These are phyloP conservation scores for Eutrema japonicum DNA, from an alignment of 345 rosid genomes.

Conservation along the genomic window DNA sequence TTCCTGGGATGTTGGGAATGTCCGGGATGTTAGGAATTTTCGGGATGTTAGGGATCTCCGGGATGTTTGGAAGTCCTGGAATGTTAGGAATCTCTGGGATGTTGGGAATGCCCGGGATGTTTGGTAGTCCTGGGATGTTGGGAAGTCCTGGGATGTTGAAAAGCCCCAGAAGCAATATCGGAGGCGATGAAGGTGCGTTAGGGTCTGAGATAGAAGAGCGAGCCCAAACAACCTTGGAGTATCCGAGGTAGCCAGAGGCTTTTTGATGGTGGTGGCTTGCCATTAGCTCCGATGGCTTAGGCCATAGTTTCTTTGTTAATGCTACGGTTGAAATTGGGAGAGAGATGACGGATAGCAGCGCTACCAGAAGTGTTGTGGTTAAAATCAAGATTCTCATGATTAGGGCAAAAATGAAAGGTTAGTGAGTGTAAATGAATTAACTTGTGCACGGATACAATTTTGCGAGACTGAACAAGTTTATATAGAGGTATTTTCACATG, in stretches of 20 bases:
- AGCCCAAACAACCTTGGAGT: background rate
- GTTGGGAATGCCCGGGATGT: background rate
- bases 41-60: background rate
- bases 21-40: background rate
- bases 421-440: background rate
- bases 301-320: background rate
- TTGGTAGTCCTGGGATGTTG: background rate
- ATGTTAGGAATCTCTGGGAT: background rate
- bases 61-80: background rate
- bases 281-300: background rate
- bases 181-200: background rate
- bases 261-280: background rate
- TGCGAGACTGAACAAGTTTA: slow-evolving; percentile 5
- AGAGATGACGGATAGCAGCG: background rate
- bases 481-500: slow-evolving; percentile 1
- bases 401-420: background rate
- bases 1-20: background rate
- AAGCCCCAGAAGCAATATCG: background rate
- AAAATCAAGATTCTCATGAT: background rate
- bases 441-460: background rate
- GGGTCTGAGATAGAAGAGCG: background rate
- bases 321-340: background rate
- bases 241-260: background rate
- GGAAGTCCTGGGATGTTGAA: background rate
- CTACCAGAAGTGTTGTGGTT: background rate